Base-by-base conservation (phyloP, 148 eudicot species). In the Fagopyrum tataricum region DNA sequence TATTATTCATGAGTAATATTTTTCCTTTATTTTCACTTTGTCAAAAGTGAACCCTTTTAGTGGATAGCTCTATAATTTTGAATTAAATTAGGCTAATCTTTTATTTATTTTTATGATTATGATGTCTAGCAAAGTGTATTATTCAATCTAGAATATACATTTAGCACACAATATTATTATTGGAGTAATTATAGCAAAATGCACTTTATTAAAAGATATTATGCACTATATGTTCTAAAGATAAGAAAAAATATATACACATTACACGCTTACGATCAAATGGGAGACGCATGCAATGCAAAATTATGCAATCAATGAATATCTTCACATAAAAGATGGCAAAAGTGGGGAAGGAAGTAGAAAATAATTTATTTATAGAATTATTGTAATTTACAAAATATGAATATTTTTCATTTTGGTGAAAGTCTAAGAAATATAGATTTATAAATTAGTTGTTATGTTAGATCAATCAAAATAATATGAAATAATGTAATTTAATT, bases 191-290 rank as follows among this genome's bases (percentile, higher is more conserved):
- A 64, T 64, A 37, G 31, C 68, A 31, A 4, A n/a, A 3, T 64
- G 43, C 43, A 64, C 69, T 64, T 64, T 39, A 64, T 39, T 5
- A 37, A 64, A 64, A 37, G 21, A 18, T 39, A 39, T 5, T 64
- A 14, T 37, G 68, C 66, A 59, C 39, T 59, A 23, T 56, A 59
- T 1, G 15, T 23, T 59, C 12, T 39, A 59, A 31, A 59, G 66
- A 59, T 59, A 59, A 59, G 40, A 15, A 59, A 55, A 59, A 59
- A 10, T 59, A 58, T 31, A 59, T 24, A 59, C 66, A n/a, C n/a
- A n/a, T n/a, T n/a, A n/a, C n/a, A 59, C 66, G 39, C 66, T 59
- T 23, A 59, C 37, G 61, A 14, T 46, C 14, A 20, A 55, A 55
- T 26, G 31, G 62, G 62, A n/a, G 56, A 4, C 62, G 20, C 62